Conservation (phyloP, 2,329 filamentous ascomycete species). For the Ceratocystis ficicola region DNA sequence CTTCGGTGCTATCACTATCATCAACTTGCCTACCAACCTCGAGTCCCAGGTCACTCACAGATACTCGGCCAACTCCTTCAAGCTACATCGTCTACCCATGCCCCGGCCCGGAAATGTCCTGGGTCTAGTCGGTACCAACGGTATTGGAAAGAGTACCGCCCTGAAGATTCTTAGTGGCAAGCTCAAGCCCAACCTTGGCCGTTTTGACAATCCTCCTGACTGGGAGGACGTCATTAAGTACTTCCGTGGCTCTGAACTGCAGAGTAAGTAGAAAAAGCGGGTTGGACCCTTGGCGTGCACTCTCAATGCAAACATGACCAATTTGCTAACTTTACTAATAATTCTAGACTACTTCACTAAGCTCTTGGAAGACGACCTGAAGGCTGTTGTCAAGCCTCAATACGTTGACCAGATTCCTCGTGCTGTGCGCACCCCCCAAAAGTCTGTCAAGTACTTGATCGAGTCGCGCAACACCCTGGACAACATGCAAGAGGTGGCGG, state of each 20-base stretch:
- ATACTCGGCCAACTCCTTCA: slow-evolving; percentile 99
- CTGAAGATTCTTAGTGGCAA: slow-evolving; percentile 98
- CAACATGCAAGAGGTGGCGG: slow-evolving; percentile 69
- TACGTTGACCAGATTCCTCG: slow-evolving; percentile 97
- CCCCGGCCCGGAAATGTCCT: slow-evolving; percentile 90
- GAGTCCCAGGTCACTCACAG: slow-evolving; percentile 96
- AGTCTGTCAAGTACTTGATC: slow-evolving; percentile 68
- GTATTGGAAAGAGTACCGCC: slow-evolving; percentile 99
- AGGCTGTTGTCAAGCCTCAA: slow-evolving; percentile 97
- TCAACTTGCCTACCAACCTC: slow-evolving; percentile 99
- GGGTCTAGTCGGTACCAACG: slow-evolving; percentile 95
- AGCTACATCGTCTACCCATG: slow-evolving; percentile 92
- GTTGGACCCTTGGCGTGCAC: too few species aligned
- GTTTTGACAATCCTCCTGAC: slow-evolving; percentile 91
- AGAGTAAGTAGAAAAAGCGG: slow-evolving; percentile 51
- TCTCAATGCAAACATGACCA: neutral
- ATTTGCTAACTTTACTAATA: neutral
- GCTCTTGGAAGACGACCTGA: slow-evolving; percentile 88
- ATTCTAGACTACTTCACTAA: slow-evolving; percentile 86
- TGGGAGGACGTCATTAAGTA: slow-evolving; percentile 99
- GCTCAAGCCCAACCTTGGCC: slow-evolving; percentile 92
- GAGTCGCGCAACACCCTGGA: slow-evolving; percentile 62
- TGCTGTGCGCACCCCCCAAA: slow-evolving; percentile 71
- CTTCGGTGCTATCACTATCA: slow-evolving; percentile 97
- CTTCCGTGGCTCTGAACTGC: slow-evolving; percentile 92